Evolutionary conservation across 805 yeast genomes (phyloP), one percentile per base, ranked within the genome.

Genomic region (Wickerhamiella sorbophila): DNA sequence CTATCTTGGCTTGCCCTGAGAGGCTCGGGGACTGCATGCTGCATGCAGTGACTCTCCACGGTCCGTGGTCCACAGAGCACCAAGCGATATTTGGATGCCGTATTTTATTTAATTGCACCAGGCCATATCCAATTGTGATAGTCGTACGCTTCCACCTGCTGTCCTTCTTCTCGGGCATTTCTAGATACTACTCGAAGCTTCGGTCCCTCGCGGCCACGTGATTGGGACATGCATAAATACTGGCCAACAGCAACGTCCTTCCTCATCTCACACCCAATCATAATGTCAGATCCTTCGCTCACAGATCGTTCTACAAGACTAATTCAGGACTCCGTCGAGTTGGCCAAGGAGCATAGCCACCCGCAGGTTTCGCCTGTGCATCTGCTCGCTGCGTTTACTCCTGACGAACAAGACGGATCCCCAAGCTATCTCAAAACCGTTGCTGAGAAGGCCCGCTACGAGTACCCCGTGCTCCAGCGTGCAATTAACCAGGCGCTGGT

Each of bases 301-400:
- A 91, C 98, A 47, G 97, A 91, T 60, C 82, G 91, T 60, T 97
- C 96, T 35, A 73, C 85, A 53, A 77, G 72, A 42, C 74, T 88
- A 46, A 69, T 91, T 39, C 79, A 82, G 52, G 69, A 74, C 54
- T 94, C 97, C 42, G 74, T 77, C 45, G 74, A 79, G 57, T 63
- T 91, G 47, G 95, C 96, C 33, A 72, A 75, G 55, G 93, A 85
- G 50, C 85, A 84, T 56, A 71, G 80, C 39, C 86, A 91, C 62
- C 69, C 88, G 6, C 88, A 83, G 58, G 66, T 91, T 43, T 66
- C 73, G 41, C 98, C 98, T n/a, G 60, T 87, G 43, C 98, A 91
- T 62, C 61, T 91, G 43, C 66, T 88, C 48, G 96, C 94, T 15
- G 95, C 97, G 18, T 80, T 88, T 79, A 78, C 81, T 24, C 67